A percentile compares a stretch with the other conserved stretches of the same genome.
Evolutionary conservation across 2,329 filamentous ascomycete species (phyloP).

Genomic region (Colletotrichum plurivorum): DNA sequence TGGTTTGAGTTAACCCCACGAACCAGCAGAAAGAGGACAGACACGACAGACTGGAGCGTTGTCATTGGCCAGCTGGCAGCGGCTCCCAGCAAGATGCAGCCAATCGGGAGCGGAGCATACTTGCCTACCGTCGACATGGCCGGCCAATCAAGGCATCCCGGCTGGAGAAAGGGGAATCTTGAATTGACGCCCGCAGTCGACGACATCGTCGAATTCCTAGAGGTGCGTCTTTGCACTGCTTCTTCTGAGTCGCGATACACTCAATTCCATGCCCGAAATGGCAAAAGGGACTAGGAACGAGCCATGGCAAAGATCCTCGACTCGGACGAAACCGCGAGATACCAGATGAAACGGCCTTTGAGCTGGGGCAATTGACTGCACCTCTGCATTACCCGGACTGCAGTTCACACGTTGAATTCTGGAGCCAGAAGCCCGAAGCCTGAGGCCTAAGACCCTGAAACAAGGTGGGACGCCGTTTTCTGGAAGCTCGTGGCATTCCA

Average conservation of each 20-base stretch:
- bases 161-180: conserved; percentile 34
- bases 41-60: conserved; percentile 21
- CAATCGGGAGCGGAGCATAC: conserved; percentile 37
- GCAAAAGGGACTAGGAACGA: not conserved
- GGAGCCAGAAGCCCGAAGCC: not conserved
- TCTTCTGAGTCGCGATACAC: not conserved
- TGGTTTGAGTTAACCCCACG: conserved; percentile 20
- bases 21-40: conserved; percentile 20
- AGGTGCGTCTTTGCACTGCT: not conserved
- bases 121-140: conserved; percentile 7
- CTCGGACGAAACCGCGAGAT: conserved; percentile 37
- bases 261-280: not conserved
- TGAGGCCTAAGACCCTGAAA: conserved; percentile 30
- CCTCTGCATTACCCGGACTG: too few relatives aligned
- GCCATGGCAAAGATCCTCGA: not conserved
- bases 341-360: conserved; percentile 31
- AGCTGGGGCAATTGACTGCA: not conserved
- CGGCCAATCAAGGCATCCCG: conserved; percentile 26
- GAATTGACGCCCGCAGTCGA: conserved; percentile 32
- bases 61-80: conserved; percentile 5
- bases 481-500: conserved; percentile 37
- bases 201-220: conserved; percentile 5
- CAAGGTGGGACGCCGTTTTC: conserved; percentile 37
- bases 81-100: not conserved
- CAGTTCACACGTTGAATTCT: too few relatives aligned